phyloP scores from a whole-genome alignment of 176 grass and related monocot species.

The Aegilops sharonensis region DNA sequence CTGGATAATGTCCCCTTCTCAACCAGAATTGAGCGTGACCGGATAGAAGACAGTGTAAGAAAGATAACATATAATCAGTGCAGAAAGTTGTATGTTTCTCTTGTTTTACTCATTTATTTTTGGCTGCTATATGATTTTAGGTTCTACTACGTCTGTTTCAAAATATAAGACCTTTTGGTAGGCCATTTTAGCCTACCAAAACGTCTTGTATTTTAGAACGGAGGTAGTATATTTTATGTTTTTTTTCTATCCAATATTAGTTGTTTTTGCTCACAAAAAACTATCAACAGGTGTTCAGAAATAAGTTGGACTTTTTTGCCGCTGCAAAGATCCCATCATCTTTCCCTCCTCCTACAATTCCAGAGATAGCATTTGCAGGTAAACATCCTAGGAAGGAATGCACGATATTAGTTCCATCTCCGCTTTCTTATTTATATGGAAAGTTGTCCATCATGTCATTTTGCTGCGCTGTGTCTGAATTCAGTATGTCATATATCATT shows the following conservation, averaged over 20 bases:
- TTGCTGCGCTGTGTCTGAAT: not conserved
- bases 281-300: slow-evolving; percentile 75
- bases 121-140: not conserved
- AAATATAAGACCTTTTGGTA: too few relatives aligned
- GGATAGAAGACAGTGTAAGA: slow-evolving; percentile 87
- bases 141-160: not conserved
- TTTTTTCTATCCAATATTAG: not conserved
- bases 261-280: slow-evolving; percentile 3
- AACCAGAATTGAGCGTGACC: slow-evolving; percentile 66
- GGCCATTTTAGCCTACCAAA: too few relatives aligned
- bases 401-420: not conserved
- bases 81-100: slow-evolving; percentile 19
- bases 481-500: not conserved
- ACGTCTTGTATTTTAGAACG: too few relatives aligned
- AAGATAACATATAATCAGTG: slow-evolving; percentile 14
- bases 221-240: not conserved
- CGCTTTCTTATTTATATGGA: not conserved
- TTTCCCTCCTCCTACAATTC: slow-evolving; percentile 70
- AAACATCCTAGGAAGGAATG: slow-evolving; percentile 18
- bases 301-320: slow-evolving; percentile 92
- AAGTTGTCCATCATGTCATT: not conserved
- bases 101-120: not conserved
- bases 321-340: slow-evolving; percentile 88
- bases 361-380: slow-evolving; percentile 99
- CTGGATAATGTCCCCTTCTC: slow-evolving; percentile 88